These are phyloP conservation scores for Butyriboletus loyo DNA, from an alignment of 768 basidiomycete species.

Conservation along the genomic window DNA sequence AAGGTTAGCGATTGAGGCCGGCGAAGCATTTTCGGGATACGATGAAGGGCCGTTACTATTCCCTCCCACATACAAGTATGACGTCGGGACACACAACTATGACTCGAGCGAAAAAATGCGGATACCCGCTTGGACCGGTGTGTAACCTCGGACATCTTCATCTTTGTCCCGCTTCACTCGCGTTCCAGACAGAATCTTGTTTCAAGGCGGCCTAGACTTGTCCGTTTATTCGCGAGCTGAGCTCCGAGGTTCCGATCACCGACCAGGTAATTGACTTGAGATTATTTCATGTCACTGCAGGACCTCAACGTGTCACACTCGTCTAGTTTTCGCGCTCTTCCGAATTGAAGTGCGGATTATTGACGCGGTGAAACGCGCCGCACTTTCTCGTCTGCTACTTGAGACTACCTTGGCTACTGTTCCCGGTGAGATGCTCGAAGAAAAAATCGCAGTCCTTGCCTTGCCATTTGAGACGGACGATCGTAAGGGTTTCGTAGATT, in stretches of 20 bases:
- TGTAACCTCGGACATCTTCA: constrained; percentile 13
- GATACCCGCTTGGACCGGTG: constrained; percentile 97
- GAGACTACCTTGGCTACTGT: constrained; percentile 59
- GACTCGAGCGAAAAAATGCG: constrained; percentile 96
- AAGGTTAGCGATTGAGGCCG: constrained; percentile 62
- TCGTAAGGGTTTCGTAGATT: constrained; percentile 25
- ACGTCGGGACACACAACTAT: constrained; percentile 77
- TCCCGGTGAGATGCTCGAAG: constrained; percentile 66
- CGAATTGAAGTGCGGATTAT: constrained; percentile 73
- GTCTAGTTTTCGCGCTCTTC: constrained; percentile 80
- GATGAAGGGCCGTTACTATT: constrained; percentile 91
- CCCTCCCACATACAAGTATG: constrained; percentile 92
- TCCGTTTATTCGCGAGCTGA: constrained; percentile 82
- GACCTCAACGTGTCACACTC: background rate
- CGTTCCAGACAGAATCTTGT: constrained; percentile 85
- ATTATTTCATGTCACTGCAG: background rate
- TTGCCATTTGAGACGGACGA: constrained; percentile 40
- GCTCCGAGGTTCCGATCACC: constrained; percentile 90
- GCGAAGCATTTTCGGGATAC: constrained; percentile 79
- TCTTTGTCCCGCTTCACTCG: constrained; percentile 3
- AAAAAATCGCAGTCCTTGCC: constrained; percentile 61
- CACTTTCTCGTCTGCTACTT: constrained; percentile 64
- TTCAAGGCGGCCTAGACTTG: constrained; percentile 75
- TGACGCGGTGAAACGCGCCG: constrained; percentile 70
- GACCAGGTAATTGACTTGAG: constrained; percentile 59